These are phyloP conservation scores for Trichoderma semiorbis DNA, from an alignment of 2,329 filamentous ascomycete genomes.

Conservation along the genomic window DNA sequence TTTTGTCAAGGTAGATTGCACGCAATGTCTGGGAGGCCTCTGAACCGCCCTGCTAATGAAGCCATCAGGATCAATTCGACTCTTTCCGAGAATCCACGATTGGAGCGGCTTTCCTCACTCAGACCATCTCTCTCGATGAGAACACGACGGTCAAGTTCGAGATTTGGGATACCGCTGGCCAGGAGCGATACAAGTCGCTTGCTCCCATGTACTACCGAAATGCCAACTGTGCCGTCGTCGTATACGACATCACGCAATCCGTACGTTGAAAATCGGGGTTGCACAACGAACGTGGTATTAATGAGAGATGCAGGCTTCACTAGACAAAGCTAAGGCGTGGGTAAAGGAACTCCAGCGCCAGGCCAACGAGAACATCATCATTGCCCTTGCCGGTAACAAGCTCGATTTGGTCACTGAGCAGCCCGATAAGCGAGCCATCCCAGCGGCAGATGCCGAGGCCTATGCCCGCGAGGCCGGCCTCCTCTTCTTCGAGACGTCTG, in stretches of 20 bases:
- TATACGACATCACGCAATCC: conserved; percentile 99
- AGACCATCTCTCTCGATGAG: conserved; percentile 97
- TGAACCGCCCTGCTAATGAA: conserved; percentile 19
- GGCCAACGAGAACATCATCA: conserved; percentile 99
- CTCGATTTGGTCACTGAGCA: conserved; percentile 91
- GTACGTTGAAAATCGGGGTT: conserved; percentile 52
- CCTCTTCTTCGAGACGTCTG: conserved; percentile 97
- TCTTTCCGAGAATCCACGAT: conserved; percentile 95
- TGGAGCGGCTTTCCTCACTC: conserved; percentile 96
- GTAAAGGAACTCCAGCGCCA: conserved; percentile 98
- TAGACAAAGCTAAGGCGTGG: conserved; percentile 99
- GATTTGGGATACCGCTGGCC: conserved; percentile 98
- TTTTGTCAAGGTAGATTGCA: conserved; percentile 81
- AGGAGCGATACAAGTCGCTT: conserved; percentile 98
- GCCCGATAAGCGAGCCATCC: conserved; percentile 91
- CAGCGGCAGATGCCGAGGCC: conserved; percentile 85
- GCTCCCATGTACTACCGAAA: conserved; percentile 99
- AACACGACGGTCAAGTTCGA: conserved; percentile 99
- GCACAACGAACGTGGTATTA: conserved; percentile 19
- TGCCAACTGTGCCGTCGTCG: conserved; percentile 97
- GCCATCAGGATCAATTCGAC: conserved; percentile 90
- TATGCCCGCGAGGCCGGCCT: conserved; percentile 92
- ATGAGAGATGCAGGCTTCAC: conserved; percentile 63
- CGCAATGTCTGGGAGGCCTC: background rate
- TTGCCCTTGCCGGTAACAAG: conserved; percentile 96